Conservation (phyloP, 768 basidiomycete genomes). For the Amanita pseudoporphyria region DNA sequence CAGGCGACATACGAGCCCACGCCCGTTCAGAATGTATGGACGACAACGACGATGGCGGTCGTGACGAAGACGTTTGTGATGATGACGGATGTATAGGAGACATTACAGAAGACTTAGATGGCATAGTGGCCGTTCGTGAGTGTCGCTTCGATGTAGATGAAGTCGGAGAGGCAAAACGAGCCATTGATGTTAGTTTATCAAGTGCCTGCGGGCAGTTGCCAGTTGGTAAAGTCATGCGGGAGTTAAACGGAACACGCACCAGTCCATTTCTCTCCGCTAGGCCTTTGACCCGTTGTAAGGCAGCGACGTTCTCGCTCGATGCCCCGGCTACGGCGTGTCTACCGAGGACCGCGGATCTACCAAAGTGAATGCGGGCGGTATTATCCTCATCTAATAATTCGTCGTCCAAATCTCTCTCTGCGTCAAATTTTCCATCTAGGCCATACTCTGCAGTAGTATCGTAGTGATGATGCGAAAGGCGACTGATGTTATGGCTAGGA, state of each 20-base stretch:
- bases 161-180: constrained; percentile 47
- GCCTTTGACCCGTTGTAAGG: constrained; percentile 60
- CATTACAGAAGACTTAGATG: constrained; percentile 20
- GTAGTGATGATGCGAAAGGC: constrained; percentile 11
- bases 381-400: constrained; percentile 50
- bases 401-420: constrained; percentile 33
- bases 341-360: constrained; percentile 18
- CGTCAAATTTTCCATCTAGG: constrained; percentile 34
- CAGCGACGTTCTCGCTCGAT: constrained; percentile 44
- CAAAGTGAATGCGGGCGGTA: constrained; percentile 42
- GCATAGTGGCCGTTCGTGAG: neutral
- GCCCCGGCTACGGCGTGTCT: constrained; percentile 16
- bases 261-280: constrained; percentile 65
- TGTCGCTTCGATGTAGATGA: constrained; percentile 16
- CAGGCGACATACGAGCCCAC: constrained; percentile 4
- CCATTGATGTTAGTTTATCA: constrained; percentile 56
- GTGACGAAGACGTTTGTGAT: constrained; percentile 18
- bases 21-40: neutral
- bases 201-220: constrained; percentile 36
- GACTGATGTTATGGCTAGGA: constrained; percentile 16
- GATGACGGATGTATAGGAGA: constrained; percentile 21
- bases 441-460: constrained; percentile 18
- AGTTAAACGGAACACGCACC: constrained; percentile 33
- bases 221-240: constrained; percentile 8
- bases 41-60: constrained; percentile 23